Percentiles rank a stretch among this genome's conserved stretches.
phyloP scores from a whole-genome alignment of 768 basidiomycete genomes.

The Strobilomyces echinocephalus region DNA sequence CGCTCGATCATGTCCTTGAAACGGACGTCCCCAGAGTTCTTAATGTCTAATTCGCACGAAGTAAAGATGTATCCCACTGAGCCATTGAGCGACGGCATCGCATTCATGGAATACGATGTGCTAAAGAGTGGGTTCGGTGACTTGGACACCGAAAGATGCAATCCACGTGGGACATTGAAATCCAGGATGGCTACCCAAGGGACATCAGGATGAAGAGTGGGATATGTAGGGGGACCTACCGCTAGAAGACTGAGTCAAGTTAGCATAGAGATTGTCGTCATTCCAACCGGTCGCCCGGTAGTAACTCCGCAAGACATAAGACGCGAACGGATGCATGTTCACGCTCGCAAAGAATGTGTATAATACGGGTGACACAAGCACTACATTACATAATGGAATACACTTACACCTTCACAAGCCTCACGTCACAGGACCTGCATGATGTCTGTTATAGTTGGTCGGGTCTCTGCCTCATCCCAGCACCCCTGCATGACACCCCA shows the following conservation, averaged over 20 bases:
- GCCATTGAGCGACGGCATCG: conserved; percentile 88
- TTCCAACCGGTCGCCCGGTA: conserved; percentile 95
- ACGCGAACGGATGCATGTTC: conserved; percentile 79
- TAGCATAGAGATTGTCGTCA: conserved; percentile 90
- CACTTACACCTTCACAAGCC: background rate
- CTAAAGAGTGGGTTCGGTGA: conserved; percentile 85
- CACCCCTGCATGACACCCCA: conserved; percentile 43
- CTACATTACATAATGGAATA: conserved; percentile 14
- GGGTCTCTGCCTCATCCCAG: conserved; percentile 37
- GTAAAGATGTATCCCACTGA: conserved; percentile 92
- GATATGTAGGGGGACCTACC: conserved; percentile 43
- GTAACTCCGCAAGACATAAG: conserved; percentile 85
- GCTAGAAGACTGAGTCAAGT: conserved; percentile 83
- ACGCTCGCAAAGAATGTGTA: background rate
- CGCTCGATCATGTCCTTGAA: conserved; percentile 90
- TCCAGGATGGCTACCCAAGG: conserved; percentile 72
- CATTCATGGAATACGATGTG: conserved; percentile 89
- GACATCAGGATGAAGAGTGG: conserved; percentile 4
- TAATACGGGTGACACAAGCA: background rate
- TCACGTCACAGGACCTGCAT: conserved; percentile 12
- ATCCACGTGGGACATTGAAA: conserved; percentile 79
- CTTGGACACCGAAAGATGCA: conserved; percentile 78
- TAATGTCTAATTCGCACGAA: conserved; percentile 74
- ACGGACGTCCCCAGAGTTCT: conserved; percentile 61
- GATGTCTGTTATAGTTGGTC: conserved; percentile 41